phyloP scores from a whole-genome alignment of 108 stramenopile species.

The Fragilaria radians region DNA sequence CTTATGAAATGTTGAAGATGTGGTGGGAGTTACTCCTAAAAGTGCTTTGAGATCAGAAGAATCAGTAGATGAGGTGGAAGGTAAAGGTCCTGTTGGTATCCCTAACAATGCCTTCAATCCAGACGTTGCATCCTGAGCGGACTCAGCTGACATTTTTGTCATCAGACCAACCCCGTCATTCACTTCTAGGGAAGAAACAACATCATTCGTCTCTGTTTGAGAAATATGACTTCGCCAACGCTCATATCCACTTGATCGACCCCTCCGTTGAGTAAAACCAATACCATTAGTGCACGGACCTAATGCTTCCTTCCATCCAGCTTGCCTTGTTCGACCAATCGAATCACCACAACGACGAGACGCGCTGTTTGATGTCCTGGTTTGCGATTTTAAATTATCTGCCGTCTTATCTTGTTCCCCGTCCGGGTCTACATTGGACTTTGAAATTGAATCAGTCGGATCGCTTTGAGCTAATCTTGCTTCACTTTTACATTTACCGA shows the following conservation, averaged over 20 bases:
- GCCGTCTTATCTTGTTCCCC: slow-evolving; percentile 10
- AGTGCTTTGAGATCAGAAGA: slow-evolving; percentile 16
- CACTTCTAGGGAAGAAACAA: slow-evolving; percentile 22
- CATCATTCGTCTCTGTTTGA: slow-evolving; percentile 4
- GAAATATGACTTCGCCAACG: slow-evolving; percentile 45
- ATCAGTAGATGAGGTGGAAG: neutral
- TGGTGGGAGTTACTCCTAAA: slow-evolving; percentile 8
- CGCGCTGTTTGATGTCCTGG: neutral
- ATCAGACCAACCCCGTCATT: slow-evolving; percentile 63
- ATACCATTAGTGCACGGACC: slow-evolving; percentile 56
- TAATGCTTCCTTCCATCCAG: slow-evolving; percentile 53
- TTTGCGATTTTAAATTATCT: neutral
- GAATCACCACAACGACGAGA: neutral
- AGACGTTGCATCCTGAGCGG: slow-evolving; percentile 11
- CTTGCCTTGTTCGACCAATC: slow-evolving; percentile 31
- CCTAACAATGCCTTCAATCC: slow-evolving; percentile 34
- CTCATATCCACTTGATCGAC: slow-evolving; percentile 40
- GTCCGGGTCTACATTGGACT: slow-evolving; percentile 16
- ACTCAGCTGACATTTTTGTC: neutral
- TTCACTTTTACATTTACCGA: slow-evolving; percentile 3
- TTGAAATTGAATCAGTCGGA: slow-evolving; percentile 12
- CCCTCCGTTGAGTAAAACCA: slow-evolving; percentile 51
- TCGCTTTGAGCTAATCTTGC: slow-evolving; percentile 9
- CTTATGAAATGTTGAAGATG: slow-evolving; percentile 9
- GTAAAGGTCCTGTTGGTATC: slow-evolving; percentile 1